These are phyloP conservation scores for Plasmodium berghei DNA, from an alignment of 169 alveolate species.

Conservation along the genomic window DNA sequence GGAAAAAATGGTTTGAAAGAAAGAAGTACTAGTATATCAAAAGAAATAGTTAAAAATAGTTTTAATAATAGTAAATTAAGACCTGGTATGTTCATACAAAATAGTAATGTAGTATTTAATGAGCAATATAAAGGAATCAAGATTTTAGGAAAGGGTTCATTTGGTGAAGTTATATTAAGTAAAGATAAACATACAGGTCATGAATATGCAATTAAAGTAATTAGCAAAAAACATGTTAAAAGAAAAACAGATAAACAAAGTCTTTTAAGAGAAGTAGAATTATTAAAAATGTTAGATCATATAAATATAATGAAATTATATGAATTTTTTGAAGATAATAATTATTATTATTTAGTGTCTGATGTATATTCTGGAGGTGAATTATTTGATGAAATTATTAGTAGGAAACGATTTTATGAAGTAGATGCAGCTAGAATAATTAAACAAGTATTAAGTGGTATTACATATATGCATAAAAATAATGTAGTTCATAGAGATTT, in stretches of 20 bases:
- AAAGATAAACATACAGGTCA: constrained; percentile 89
- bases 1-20: constrained; percentile 32
- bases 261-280: constrained; percentile 89
- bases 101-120: constrained; percentile 87
- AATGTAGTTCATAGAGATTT: constrained; percentile 92
- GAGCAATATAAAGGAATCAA: constrained; percentile 91
- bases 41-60: constrained; percentile 38
- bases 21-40: constrained; percentile 10
- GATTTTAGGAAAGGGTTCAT: constrained; percentile 94
- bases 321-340: constrained; percentile 92
- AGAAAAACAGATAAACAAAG: constrained; percentile 89
- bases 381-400: constrained; percentile 94
- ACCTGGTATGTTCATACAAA: constrained; percentile 93
- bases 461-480: constrained; percentile 93
- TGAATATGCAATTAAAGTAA: constrained; percentile 94
- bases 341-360: constrained; percentile 90
- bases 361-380: constrained; percentile 97
- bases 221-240: constrained; percentile 90
- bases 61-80: constrained; percentile 79
- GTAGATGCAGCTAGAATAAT: constrained; percentile 93
- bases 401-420: constrained; percentile 92
- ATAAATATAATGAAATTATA: constrained; percentile 93
- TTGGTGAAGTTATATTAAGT: constrained; percentile 93
- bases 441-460: constrained; percentile 93
- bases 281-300: constrained; percentile 90